Conservation (phyloP, 441 rosid species). For the Gossypium schwendimanii region DNA sequence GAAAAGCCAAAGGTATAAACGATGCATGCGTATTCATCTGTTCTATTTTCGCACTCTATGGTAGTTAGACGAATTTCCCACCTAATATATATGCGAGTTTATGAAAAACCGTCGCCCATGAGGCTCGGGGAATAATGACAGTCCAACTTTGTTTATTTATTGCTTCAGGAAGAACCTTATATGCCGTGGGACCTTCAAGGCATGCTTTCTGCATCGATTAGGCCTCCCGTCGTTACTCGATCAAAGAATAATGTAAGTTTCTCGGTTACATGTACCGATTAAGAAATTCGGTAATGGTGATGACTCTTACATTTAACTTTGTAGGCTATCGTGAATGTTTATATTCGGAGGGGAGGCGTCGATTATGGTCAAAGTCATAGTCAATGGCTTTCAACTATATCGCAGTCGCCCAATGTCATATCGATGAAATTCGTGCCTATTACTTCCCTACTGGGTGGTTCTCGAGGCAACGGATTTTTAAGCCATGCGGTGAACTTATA, state of each 20-base stretch:
- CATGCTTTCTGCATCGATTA: slow-evolving; percentile 30
- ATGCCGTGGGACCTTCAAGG: slow-evolving; percentile 37
- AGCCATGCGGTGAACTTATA: slow-evolving; percentile 86
- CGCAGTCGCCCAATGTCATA: slow-evolving; percentile 69
- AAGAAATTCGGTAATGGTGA: neutral
- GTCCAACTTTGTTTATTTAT: neutral
- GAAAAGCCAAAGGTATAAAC: no score
- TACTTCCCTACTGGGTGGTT: slow-evolving; percentile 73
- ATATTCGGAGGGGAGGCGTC: slow-evolving; percentile 62
- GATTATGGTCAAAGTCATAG: slow-evolving; percentile 66
- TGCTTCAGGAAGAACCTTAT: slow-evolving; percentile 43
- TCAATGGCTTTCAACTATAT: slow-evolving; percentile 79
- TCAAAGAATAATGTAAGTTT: slow-evolving; percentile 57
- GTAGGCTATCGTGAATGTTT: slow-evolving; percentile 50
- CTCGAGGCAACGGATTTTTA: slow-evolving; percentile 80
- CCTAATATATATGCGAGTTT: neutral
- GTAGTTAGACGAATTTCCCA: no score
- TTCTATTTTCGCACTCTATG: no score
- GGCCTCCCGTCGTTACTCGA: slow-evolving; percentile 33
- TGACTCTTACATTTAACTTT: neutral
- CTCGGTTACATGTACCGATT: neutral
- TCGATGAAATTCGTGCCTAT: slow-evolving; percentile 91
- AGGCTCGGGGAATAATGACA: neutral
- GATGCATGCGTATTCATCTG: no score
- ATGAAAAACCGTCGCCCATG: neutral